A percentile compares a stretch with the other conserved stretches of the same genome.
phyloP scores from a whole-genome alignment of 176 grass and related monocot species.

The Areca catechu region DNA sequence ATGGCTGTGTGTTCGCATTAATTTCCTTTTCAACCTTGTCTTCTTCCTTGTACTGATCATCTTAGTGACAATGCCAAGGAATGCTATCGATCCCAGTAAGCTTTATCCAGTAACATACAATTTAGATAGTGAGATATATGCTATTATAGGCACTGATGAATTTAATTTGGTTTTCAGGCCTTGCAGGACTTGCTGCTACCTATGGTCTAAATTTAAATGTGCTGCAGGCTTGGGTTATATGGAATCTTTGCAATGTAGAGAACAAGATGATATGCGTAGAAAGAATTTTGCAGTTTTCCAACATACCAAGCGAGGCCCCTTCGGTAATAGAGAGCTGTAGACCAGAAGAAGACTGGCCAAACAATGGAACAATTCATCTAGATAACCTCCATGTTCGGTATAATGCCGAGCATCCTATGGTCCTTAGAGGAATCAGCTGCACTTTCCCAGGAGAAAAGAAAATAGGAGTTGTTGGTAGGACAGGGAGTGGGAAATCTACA shows the following conservation, averaged over 20 bases:
- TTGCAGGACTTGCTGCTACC: slow-evolving; percentile 73
- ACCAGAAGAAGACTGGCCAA: slow-evolving; percentile 55
- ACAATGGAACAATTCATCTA: slow-evolving; percentile 52
- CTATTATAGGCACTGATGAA: no score
- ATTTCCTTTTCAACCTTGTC: slow-evolving; percentile 83
- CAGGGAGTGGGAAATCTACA: slow-evolving; percentile 91
- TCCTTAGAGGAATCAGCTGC: slow-evolving; percentile 77
- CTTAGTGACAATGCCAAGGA: slow-evolving; percentile 53
- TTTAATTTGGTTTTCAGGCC: slow-evolving; percentile 40
- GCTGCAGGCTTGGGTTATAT: slow-evolving; percentile 86
- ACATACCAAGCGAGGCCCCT: slow-evolving; percentile 57
- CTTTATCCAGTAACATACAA: not conserved
- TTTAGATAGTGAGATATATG: not conserved
- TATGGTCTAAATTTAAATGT: slow-evolving; percentile 87
- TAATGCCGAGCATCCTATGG: slow-evolving; percentile 39
- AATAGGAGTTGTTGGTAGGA: slow-evolving; percentile 84
- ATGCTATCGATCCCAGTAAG: slow-evolving; percentile 76
- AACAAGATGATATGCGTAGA: slow-evolving; percentile 97
- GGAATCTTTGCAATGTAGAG: slow-evolving; percentile 86
- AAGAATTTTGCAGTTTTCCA: slow-evolving; percentile 83
- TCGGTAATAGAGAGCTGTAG: slow-evolving; percentile 44
- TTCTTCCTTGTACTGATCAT: slow-evolving; percentile 66
- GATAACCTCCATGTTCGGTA: slow-evolving; percentile 60
- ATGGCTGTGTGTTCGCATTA: slow-evolving; percentile 80
- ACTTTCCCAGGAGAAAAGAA: slow-evolving; percentile 77